Conservation (phyloP, 305 asterid species). For the Coffea humblotiana region DNA sequence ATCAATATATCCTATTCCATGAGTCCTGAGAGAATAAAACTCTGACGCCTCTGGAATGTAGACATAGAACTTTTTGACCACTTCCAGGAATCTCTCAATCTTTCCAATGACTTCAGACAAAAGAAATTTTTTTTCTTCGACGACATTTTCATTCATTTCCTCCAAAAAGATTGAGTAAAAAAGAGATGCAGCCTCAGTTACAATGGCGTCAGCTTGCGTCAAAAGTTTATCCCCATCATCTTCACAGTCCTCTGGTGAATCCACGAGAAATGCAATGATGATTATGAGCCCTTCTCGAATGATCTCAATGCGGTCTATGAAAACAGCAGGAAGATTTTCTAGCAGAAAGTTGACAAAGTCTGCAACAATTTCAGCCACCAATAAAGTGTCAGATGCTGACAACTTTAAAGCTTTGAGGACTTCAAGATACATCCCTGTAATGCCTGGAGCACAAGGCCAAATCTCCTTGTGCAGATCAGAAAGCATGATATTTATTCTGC, state of each 20-base stretch:
- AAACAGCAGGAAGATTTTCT: background rate
- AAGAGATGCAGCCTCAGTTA: background rate
- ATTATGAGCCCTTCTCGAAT: background rate
- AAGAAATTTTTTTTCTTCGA: background rate
- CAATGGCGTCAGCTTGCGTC: background rate
- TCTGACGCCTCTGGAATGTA: background rate
- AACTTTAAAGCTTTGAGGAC: constrained; percentile 1
- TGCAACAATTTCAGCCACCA: background rate
- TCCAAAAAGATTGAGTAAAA: background rate
- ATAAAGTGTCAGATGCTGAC: background rate
- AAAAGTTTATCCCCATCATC: background rate
- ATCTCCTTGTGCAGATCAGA: background rate
- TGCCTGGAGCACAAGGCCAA: background rate
- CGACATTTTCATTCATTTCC: background rate
- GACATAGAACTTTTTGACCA: background rate
- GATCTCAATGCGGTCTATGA: background rate
- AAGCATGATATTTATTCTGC: background rate
- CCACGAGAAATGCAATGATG: background rate
- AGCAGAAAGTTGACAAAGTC: background rate
- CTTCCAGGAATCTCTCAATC: too few species aligned
- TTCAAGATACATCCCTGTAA: background rate
- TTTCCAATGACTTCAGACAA: too few species aligned
- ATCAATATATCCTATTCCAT: constrained; percentile 10
- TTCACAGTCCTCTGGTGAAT: background rate
- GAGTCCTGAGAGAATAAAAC: background rate